These are phyloP conservation scores for Fraxinus sp. DNA, from an alignment of 305 asterid species.

Conservation along the genomic window DNA sequence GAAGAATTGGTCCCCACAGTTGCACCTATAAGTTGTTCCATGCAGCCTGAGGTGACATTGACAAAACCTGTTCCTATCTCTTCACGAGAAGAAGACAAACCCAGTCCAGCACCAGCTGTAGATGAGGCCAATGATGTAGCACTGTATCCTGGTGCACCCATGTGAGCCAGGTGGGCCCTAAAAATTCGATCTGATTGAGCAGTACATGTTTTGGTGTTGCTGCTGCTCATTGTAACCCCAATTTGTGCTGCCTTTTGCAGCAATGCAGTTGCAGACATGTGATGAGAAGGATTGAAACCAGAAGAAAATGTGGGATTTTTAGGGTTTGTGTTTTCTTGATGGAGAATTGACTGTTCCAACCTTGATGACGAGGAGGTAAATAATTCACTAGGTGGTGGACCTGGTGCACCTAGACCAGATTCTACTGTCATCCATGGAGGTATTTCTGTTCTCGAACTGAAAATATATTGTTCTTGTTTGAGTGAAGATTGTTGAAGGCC, in stretches of 20 bases:
- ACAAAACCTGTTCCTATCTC: constrained; percentile 29
- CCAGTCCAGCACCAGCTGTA: constrained; percentile 39
- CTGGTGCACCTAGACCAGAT: constrained; percentile 7
- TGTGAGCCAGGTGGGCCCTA: constrained; percentile 40
- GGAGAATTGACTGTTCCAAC: constrained; percentile 23
- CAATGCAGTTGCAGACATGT: constrained; percentile 77
- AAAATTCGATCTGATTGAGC: background rate
- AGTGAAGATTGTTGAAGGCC: constrained; percentile 29
- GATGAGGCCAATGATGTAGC: constrained; percentile 36
- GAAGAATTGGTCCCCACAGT: background rate
- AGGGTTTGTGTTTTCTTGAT: constrained; percentile 34
- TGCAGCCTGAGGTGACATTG: constrained; percentile 37
- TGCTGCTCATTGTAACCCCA: constrained; percentile 57
- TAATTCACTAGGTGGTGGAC: background rate
- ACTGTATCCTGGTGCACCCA: constrained; percentile 43
- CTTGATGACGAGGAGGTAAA: constrained; percentile 17
- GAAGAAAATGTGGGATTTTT: constrained; percentile 12
- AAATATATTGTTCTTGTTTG: constrained; percentile 48
- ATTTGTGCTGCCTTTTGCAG: constrained; percentile 70
- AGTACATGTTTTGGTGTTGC: background rate
- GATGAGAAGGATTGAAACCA: constrained; percentile 20
- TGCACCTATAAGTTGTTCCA: constrained; percentile 30
- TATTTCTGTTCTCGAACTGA: constrained; percentile 28
- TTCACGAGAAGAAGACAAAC: constrained; percentile 41
- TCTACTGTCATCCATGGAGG: constrained; percentile 51